Evolutionary conservation across 2,329 filamentous ascomycete genomes (phyloP).

Genomic region (Xylariaceae sp.): DNA sequence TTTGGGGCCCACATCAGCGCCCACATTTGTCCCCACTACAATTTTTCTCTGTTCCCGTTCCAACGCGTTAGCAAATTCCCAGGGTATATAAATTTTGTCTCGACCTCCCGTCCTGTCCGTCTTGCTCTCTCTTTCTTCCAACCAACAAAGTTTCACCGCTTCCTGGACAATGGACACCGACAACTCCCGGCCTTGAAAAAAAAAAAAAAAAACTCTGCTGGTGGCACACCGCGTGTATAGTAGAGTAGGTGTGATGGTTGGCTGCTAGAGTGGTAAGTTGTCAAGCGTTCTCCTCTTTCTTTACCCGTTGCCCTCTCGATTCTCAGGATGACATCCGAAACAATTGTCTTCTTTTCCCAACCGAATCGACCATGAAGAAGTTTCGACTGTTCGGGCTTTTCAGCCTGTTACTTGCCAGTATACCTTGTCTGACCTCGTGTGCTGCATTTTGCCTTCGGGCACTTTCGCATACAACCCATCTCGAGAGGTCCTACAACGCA

Average conservation of each 20-base stretch:
- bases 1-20: neutral
- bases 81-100: constrained; percentile 8
- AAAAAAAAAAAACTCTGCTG: neutral
- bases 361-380: constrained; percentile 83
- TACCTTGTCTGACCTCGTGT: constrained; percentile 62
- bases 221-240: neutral
- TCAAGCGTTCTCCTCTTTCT: neutral
- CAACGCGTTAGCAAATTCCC: neutral
- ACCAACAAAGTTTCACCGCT: neutral
- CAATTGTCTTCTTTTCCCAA: constrained; percentile 78
- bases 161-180: too few species aligned
- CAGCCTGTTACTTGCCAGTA: constrained; percentile 90
- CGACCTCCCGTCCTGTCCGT: neutral
- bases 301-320: constrained; percentile 21
- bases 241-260: too few species aligned
- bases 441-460: neutral
- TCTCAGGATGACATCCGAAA: constrained; percentile 67
- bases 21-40: constrained; percentile 3
- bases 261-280: constrained; percentile 11
- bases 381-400: constrained; percentile 59
- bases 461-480: constrained; percentile 1
- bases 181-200: neutral
- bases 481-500: constrained; percentile 4
- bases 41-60: constrained; percentile 10
- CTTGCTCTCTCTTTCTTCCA: neutral